phyloP scores from a whole-genome alignment of 2,329 filamentous ascomycete species.

The Herpotrichia juniperi region DNA sequence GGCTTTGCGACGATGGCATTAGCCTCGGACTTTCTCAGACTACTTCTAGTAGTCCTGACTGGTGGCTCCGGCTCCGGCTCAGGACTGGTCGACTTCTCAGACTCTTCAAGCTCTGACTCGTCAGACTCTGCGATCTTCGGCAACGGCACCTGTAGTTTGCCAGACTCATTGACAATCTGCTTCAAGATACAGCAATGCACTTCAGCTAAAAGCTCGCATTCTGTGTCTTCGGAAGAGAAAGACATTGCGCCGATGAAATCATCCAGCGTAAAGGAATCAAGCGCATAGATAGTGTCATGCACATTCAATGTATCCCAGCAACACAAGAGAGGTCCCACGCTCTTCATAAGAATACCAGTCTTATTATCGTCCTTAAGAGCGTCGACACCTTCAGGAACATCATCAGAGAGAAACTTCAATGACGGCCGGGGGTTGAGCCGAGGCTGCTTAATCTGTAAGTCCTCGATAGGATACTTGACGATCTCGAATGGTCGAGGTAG shows the following conservation, averaged over 20 bases:
- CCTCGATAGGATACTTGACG: slow-evolving; percentile 95
- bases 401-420: slow-evolving; percentile 76
- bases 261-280: slow-evolving; percentile 98
- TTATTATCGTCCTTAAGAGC: slow-evolving; percentile 42
- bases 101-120: slow-evolving; percentile 55
- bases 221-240: slow-evolving; percentile 73
- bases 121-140: slow-evolving; percentile 62
- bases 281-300: slow-evolving; percentile 91
- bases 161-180: slow-evolving; percentile 79
- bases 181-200: slow-evolving; percentile 92
- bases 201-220: slow-evolving; percentile 87
- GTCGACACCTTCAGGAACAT: slow-evolving; percentile 54
- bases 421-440: slow-evolving; percentile 70
- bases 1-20: slow-evolving; percentile 53
- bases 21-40: slow-evolving; percentile 81
- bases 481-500: slow-evolving; percentile 58
- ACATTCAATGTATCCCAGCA: slow-evolving; percentile 98
- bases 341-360: slow-evolving; percentile 75
- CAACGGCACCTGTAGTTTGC: slow-evolving; percentile 78
- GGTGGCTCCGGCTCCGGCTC: slow-evolving; percentile 71
- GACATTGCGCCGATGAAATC: slow-evolving; percentile 90
- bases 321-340: slow-evolving; percentile 84
- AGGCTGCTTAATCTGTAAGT: slow-evolving; percentile 78
- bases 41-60: slow-evolving; percentile 81
- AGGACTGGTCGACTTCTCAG: slow-evolving; percentile 58